Conservation (phyloP, 2,329 filamentous ascomycete species). For the Aureobasidium subglaciale region DNA sequence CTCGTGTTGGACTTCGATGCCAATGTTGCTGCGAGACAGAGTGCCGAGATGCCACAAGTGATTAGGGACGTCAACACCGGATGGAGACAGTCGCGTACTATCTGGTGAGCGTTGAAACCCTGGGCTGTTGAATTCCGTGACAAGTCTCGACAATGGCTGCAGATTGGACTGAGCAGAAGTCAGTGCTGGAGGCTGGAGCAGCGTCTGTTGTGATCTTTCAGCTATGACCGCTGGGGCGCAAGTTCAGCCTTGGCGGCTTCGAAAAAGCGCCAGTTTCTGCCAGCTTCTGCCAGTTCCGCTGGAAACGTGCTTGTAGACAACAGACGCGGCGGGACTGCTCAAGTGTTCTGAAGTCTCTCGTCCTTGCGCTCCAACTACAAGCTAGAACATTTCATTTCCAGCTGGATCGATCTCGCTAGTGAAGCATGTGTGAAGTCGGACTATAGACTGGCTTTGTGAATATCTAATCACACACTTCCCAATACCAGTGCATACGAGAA, state of each 20-base stretch:
- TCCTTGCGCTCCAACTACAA: too few relatives aligned
- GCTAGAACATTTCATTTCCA: too few relatives aligned
- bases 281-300: not conserved
- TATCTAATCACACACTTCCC: too few relatives aligned
- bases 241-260: slow-evolving; percentile 2
- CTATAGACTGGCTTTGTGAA: too few relatives aligned
- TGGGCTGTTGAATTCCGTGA: not conserved
- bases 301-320: not conserved
- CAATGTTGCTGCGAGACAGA: not conserved
- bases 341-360: not conserved
- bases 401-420: too few relatives aligned
- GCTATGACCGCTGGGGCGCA: not conserved
- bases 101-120: not conserved
- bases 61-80: not conserved
- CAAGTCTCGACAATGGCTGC: not conserved
- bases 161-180: not conserved
- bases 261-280: not conserved
- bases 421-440: too few relatives aligned
- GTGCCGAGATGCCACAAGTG: not conserved
- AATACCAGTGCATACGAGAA: too few relatives aligned
- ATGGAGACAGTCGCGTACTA: not conserved
- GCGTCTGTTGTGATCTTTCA: not conserved
- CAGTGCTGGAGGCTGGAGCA: too few relatives aligned
- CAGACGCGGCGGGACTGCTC: not conserved
- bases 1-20: not conserved